A percentile compares a stretch with the other conserved stretches of the same genome.
Evolutionary conservation across 257 asterid genomes (phyloP).

Genomic region (Ligustrum vulgare): DNA sequence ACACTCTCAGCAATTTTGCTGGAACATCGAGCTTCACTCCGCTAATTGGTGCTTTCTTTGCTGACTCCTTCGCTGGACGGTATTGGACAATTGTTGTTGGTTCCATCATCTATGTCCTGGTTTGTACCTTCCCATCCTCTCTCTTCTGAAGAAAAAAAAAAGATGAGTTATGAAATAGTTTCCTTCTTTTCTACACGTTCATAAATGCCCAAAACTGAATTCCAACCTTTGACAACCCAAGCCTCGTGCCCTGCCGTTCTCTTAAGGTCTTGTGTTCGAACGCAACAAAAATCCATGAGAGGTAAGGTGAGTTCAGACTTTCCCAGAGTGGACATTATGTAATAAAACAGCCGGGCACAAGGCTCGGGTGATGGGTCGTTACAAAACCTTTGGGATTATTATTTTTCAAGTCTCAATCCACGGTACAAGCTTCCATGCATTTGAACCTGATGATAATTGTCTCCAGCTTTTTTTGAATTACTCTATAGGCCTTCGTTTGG

Average conservation of each 20-base stretch:
- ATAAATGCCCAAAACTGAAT: not conserved
- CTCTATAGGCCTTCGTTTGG: too few relatives aligned
- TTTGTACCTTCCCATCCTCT: constrained; percentile 7
- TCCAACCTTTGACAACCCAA: not conserved
- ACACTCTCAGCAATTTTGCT: constrained; percentile 61
- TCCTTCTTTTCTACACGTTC: not conserved
- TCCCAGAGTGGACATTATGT: too few relatives aligned
- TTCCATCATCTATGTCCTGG: constrained; percentile 65
- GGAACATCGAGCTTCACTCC: constrained; percentile 79
- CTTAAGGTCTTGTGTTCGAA: too few relatives aligned
- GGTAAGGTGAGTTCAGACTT: too few relatives aligned
- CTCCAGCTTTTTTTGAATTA: not conserved
- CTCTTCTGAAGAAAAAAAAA: not conserved
- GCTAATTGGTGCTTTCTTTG: constrained; percentile 66
- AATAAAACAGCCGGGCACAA: too few relatives aligned
- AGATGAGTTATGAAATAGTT: not conserved
- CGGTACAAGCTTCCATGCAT: not conserved
- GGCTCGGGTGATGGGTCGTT: too few relatives aligned
- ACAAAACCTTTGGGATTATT: not conserved
- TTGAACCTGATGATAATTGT: not conserved
- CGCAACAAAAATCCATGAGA: too few relatives aligned
- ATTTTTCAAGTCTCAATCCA: not conserved
- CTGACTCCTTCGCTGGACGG: constrained; percentile 75
- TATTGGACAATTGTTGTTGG: constrained; percentile 69
- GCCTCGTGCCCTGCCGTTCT: too few relatives aligned